These are phyloP conservation scores for Clathrus columnatus DNA, from an alignment of 768 basidiomycete genomes.

Conservation along the genomic window DNA sequence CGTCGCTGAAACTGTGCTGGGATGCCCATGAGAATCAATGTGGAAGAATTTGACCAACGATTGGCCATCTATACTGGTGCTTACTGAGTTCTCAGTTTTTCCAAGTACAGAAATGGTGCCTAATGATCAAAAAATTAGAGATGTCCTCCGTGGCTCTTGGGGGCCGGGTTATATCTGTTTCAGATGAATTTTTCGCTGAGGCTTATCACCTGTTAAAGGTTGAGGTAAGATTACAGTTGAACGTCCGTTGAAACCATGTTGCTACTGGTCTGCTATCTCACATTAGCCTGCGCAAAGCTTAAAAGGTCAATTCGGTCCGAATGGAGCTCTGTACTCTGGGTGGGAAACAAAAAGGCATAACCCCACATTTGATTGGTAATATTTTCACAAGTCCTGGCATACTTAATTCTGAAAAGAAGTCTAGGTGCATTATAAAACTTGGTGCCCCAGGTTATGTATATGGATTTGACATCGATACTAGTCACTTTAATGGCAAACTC, in stretches of 20 bases:
- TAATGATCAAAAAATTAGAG: no score
- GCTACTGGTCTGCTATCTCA: neutral
- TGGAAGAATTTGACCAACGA: slow-evolving; percentile 37
- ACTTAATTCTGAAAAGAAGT: neutral
- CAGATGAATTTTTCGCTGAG: slow-evolving; percentile 95
- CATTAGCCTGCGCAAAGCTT: slow-evolving; percentile 72
- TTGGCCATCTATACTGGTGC: slow-evolving; percentile 47
- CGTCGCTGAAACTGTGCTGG: no score
- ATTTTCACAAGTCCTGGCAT: neutral
- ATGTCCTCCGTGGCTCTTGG: slow-evolving; percentile 83
- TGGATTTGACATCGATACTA: slow-evolving; percentile 91
- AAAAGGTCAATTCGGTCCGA: slow-evolving; percentile 96
- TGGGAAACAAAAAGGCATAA: slow-evolving; percentile 95
- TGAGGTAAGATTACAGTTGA: no score
- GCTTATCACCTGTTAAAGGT: slow-evolving; percentile 76
- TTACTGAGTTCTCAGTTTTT: no score
- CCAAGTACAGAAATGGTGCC: neutral
- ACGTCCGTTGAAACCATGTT: slow-evolving; percentile 18
- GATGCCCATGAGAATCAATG: slow-evolving; percentile 23
- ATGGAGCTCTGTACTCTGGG: slow-evolving; percentile 87
- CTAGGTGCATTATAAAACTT: slow-evolving; percentile 83
- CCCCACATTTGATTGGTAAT: slow-evolving; percentile 76
- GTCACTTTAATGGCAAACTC: slow-evolving; percentile 77
- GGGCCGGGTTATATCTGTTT: slow-evolving; percentile 62
- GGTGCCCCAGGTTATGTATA: slow-evolving; percentile 64